Evolutionary conservation across 169 alveolate species (phyloP).

Genomic region (Perkinsus marinus): DNA sequence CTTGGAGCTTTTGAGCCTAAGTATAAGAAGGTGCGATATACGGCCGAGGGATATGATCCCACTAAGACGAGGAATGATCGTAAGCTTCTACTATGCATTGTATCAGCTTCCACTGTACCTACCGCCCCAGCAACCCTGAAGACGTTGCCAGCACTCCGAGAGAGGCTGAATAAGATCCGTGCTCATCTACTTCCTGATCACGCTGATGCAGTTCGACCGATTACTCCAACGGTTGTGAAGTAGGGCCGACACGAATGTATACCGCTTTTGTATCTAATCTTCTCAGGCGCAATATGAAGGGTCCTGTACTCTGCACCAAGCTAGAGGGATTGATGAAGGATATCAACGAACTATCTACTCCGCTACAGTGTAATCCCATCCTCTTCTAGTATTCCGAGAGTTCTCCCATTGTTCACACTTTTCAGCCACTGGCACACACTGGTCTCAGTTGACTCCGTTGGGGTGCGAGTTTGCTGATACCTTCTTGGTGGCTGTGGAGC

Average conservation of each 20-base stretch:
- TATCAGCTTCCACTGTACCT: background rate
- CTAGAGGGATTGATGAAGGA: background rate
- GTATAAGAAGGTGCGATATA: background rate
- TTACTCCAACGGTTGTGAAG: background rate
- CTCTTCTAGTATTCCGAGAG: background rate
- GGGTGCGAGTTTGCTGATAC: background rate
- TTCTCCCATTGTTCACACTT: background rate
- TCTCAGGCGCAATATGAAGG: background rate
- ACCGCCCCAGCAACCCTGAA: background rate
- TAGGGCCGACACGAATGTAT: background rate
- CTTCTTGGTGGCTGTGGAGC: background rate
- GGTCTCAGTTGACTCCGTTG: background rate
- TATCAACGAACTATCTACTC: background rate
- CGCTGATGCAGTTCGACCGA: background rate
- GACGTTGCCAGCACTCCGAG: background rate
- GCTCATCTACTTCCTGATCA: background rate
- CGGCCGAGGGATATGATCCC: background rate
- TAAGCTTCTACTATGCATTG: background rate
- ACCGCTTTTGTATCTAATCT: background rate
- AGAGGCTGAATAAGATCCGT: background rate
- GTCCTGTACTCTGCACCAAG: background rate
- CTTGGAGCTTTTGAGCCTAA: background rate
- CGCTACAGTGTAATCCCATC: background rate
- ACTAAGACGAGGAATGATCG: background rate
- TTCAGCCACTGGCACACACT: background rate